phyloP scores from a whole-genome alignment of 2,329 filamentous ascomycete genomes.

The Verticillium longisporum region DNA sequence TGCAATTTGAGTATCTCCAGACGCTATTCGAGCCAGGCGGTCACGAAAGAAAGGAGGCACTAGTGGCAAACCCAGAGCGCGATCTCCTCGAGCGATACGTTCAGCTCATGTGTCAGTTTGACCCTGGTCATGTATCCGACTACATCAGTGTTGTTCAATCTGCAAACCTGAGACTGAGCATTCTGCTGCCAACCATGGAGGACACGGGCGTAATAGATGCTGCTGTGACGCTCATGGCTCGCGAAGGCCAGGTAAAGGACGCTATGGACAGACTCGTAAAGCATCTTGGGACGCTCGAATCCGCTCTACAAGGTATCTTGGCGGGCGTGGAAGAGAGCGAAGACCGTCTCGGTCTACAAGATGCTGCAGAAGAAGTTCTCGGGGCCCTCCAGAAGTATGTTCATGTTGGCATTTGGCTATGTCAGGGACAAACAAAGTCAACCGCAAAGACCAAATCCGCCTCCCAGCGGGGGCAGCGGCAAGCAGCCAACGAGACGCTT shows the following conservation, averaged over 20 bases:
- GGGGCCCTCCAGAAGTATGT: slow-evolving; percentile 80
- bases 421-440: slow-evolving; percentile 73
- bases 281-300: slow-evolving; percentile 74
- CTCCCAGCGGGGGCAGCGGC: slow-evolving; percentile 45
- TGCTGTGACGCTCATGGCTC: slow-evolving; percentile 81
- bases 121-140: slow-evolving; percentile 74
- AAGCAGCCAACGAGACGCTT: slow-evolving; percentile 33
- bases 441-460: slow-evolving; percentile 32
- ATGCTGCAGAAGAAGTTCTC: slow-evolving; percentile 67
- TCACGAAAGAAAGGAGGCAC: slow-evolving; percentile 20
- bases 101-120: slow-evolving; percentile 82
- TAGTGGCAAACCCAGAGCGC: slow-evolving; percentile 32
- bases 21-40: slow-evolving; percentile 66
- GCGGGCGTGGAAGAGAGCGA: slow-evolving; percentile 50
- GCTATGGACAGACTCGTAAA: slow-evolving; percentile 79
- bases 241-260: slow-evolving; percentile 74
- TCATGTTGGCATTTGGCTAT: slow-evolving; percentile 92
- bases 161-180: slow-evolving; percentile 64
- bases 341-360: slow-evolving; percentile 44
- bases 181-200: slow-evolving; percentile 81
- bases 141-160: slow-evolving; percentile 74
- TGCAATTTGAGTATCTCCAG: slow-evolving; percentile 71
- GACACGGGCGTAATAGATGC: slow-evolving; percentile 86
- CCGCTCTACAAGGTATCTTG: slow-evolving; percentile 68
- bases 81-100: slow-evolving; percentile 78